A percentile compares a stretch with the other conserved stretches of the same genome.
phyloP scores from a whole-genome alignment of 441 rosid species.

The Mallotus japonicus region DNA sequence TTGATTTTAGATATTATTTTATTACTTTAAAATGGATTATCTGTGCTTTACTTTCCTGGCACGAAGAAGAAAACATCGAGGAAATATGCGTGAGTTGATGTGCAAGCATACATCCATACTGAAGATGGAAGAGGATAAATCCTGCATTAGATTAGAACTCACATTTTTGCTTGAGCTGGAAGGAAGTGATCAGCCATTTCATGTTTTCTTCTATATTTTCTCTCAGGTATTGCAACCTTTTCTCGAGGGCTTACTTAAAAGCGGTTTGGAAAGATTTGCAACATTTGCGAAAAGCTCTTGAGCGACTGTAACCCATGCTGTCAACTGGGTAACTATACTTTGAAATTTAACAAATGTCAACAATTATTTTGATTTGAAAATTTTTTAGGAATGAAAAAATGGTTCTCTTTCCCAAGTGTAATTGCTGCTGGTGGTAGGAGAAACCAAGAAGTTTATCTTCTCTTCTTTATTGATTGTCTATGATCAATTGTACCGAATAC shows the following conservation, averaged over 20 bases:
- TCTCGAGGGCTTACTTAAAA: constrained; percentile 59
- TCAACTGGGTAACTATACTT: constrained; percentile 6
- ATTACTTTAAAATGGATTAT: background rate
- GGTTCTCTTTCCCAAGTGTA: constrained; percentile 1
- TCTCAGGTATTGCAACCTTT: constrained; percentile 78
- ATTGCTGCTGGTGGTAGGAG: background rate
- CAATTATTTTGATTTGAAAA: constrained; percentile 2
- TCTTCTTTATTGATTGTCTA: background rate
- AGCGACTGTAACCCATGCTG: constrained; percentile 21
- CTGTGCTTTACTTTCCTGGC: background rate
- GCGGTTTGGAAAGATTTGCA: constrained; percentile 71
- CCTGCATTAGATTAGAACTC: background rate
- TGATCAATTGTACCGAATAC: background rate
- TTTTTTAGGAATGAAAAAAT: background rate
- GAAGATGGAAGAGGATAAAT: background rate
- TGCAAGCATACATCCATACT: background rate
- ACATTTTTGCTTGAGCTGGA: background rate
- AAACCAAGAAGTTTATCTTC: background rate
- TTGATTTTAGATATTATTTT: constrained; percentile 1
- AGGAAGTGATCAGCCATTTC: background rate
- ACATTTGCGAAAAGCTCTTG: constrained; percentile 45
- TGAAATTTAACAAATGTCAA: background rate
- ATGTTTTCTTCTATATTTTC: background rate
- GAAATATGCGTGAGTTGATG: background rate
- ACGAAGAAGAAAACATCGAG: background rate